Evolutionary conservation across 495 filamentous ascomycete species (phyloP), one percentile per base, ranked within the genome.

Genomic region (Aspergillus conjunctus): DNA sequence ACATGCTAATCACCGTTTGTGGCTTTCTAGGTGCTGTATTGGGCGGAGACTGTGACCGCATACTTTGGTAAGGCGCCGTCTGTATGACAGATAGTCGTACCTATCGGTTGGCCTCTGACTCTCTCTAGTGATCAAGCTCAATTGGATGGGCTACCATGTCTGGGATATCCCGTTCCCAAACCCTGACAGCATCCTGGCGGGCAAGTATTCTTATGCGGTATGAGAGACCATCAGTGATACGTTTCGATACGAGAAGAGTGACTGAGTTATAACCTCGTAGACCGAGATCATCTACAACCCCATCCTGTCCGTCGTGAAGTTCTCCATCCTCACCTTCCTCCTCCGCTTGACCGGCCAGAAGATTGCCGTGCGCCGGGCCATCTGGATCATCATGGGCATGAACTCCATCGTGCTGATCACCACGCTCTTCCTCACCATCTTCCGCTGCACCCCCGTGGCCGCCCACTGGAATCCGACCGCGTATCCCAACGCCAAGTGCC

Each of bases 211-310:
- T 18, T 66, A 66, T 44, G 63, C 63, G 46, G 63, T 66, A 52
- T 2, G 60, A 26, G 26, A 26, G 2, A 26, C 26, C 2, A 9
- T 34, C 34, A n/a, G n/a, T 58, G 43, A 59, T 74, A 53, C 37
- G 8, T 8, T 1, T 14, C 1, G 11, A 41, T 9, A 0, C 37
- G 2, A 41, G 6, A 1, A 11, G 1, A 41, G 0, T 41, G 37
- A 6, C 37, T 4, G 9, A n/a, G 37, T 41, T 9, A 41, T 7
- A 39, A 2, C 37, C 5, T 11, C 1, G 8, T 77, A 15, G 76
- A 82, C 17, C 8, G 81, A 86, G 59, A 73, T 85, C 34, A 67
- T 86, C 10, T 87, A 87, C 65, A 85, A 87, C 56, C 84, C 83
- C 0, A 82, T 87, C 52, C 72, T 88, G 31, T 78, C 82, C 11